A percentile compares a stretch with the other conserved stretches of the same genome.
These are phyloP conservation scores for Stenogyne calaminthoides DNA, from an alignment of 305 asterid genomes.

Conservation along the genomic window DNA sequence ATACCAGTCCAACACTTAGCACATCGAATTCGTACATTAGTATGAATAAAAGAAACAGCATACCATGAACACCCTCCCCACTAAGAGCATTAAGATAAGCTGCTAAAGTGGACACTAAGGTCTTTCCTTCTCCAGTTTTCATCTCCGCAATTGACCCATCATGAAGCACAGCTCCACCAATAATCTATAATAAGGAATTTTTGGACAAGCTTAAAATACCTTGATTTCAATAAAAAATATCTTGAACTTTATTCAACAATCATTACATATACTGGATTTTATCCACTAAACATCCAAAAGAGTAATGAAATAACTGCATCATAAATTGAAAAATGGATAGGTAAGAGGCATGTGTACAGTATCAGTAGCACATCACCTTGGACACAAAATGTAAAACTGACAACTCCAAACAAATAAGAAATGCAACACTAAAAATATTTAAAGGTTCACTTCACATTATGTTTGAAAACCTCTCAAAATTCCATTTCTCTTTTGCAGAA, in stretches of 20 bases:
- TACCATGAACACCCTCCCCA: slow-evolving; percentile 99
- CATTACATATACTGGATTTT: background rate
- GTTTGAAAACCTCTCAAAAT: too few relatives aligned
- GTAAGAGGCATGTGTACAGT: background rate
- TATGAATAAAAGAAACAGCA: slow-evolving; percentile 24
- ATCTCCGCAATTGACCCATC: slow-evolving; percentile 99
- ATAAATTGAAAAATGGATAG: background rate
- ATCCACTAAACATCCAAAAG: slow-evolving; percentile 3
- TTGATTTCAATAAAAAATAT: slow-evolving; percentile 11
- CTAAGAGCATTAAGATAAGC: slow-evolving; percentile 97
- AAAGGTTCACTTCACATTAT: too few relatives aligned
- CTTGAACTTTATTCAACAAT: slow-evolving; percentile 3
- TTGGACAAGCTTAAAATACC: slow-evolving; percentile 20
- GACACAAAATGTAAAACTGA: background rate
- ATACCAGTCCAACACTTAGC: slow-evolving; percentile 15
- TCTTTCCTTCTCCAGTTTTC: slow-evolving; percentile 99
- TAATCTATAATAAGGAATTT: slow-evolving; percentile 56
- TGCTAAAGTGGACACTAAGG: slow-evolving; percentile 96
- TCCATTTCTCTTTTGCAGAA: slow-evolving; percentile 16
- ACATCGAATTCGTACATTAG: slow-evolving; percentile 13
- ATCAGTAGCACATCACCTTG: slow-evolving; percentile 9
- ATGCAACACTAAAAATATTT: too few relatives aligned
- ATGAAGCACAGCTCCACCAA: slow-evolving; percentile 98
- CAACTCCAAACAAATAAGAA: background rate
- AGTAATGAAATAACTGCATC: slow-evolving; percentile 5